phyloP scores from a whole-genome alignment of 352 stramenopile genomes.

The Elongisporangium senticosum region DNA sequence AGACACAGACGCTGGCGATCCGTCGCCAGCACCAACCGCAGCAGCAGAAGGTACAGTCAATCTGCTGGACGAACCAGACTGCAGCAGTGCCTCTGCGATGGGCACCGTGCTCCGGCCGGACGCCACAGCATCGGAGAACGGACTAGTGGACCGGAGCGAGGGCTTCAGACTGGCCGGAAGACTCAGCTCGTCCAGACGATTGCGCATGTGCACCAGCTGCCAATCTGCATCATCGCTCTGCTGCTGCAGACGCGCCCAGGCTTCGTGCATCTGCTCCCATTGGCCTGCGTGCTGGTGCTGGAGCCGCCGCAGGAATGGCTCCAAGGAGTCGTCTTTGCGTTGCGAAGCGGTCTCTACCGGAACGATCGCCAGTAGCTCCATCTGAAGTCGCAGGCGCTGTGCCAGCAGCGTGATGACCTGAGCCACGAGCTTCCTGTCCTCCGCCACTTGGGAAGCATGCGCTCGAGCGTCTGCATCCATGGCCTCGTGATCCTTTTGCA shows the following conservation, averaged over 20 bases:
- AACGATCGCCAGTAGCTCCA: constrained; percentile 37
- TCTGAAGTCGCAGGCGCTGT: constrained; percentile 33
- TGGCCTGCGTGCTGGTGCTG: constrained; percentile 23
- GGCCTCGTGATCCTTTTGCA: constrained; percentile 18
- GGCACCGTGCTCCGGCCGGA: constrained; percentile 48
- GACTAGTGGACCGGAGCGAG: constrained; percentile 18
- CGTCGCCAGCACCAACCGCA: too few relatives aligned
- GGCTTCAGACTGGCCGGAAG: constrained; percentile 10
- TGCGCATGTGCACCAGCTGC: constrained; percentile 56
- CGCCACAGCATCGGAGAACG: constrained; percentile 68
- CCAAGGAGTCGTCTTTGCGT: neutral
- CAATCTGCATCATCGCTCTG: constrained; percentile 55
- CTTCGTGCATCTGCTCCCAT: constrained; percentile 33
- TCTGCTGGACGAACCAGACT: constrained; percentile 11
- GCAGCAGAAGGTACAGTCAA: constrained; percentile 1
- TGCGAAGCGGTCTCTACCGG: constrained; percentile 5
- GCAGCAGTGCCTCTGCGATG: constrained; percentile 47
- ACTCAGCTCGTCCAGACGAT: constrained; percentile 44
- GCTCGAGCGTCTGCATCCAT: constrained; percentile 13
- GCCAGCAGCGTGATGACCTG: constrained; percentile 42
- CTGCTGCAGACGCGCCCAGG: constrained; percentile 41
- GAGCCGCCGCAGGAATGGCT: constrained; percentile 19
- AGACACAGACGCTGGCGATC: constrained; percentile 14
- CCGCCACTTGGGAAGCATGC: constrained; percentile 14
- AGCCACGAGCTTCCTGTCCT: constrained; percentile 38